phyloP scores from a whole-genome alignment of 148 eudicot genomes.

The Tetragonia tetragonoides region DNA sequence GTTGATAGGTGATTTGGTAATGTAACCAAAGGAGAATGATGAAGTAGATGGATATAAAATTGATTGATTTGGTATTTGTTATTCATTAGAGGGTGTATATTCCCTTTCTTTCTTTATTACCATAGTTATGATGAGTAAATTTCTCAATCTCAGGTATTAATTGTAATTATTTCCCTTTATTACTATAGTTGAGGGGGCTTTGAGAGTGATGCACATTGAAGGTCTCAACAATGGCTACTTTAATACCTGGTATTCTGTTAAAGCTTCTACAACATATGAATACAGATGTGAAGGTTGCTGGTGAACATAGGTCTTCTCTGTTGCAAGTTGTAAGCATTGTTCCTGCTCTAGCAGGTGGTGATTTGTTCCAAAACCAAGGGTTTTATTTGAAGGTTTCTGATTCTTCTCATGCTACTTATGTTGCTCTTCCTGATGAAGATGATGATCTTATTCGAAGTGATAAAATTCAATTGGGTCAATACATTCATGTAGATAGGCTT shows the following conservation, averaged over 20 bases:
- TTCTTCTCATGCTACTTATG: constrained; percentile 95
- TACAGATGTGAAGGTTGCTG: constrained; percentile 79
- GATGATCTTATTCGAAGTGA: constrained; percentile 80
- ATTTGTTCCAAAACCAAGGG: constrained; percentile 80
- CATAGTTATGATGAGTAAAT: not conserved
- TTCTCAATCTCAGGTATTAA: constrained; percentile 13
- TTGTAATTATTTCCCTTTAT: constrained; percentile 10
- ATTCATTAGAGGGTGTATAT: constrained; percentile 10
- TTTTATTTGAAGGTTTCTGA: constrained; percentile 92
- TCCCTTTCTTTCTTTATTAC: not conserved
- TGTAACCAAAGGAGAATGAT: not conserved
- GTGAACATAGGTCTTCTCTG: constrained; percentile 81
- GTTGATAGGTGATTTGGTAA: constrained; percentile 15
- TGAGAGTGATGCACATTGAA: constrained; percentile 50
- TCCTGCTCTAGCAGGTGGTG: constrained; percentile 83
- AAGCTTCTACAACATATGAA: constrained; percentile 88
- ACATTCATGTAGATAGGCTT: constrained; percentile 75
- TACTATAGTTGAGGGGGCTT: constrained; percentile 13
- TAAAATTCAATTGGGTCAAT: constrained; percentile 88
- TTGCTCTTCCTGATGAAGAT: constrained; percentile 85
- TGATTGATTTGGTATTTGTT: constrained; percentile 11
- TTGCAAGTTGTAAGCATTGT: constrained; percentile 90
- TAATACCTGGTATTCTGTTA: constrained; percentile 79
- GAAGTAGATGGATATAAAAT: not conserved
- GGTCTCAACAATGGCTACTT: constrained; percentile 61